Evolutionary conservation across 1,284 basidiomycete genomes (phyloP).

Genomic region (Puccinia horiana): DNA sequence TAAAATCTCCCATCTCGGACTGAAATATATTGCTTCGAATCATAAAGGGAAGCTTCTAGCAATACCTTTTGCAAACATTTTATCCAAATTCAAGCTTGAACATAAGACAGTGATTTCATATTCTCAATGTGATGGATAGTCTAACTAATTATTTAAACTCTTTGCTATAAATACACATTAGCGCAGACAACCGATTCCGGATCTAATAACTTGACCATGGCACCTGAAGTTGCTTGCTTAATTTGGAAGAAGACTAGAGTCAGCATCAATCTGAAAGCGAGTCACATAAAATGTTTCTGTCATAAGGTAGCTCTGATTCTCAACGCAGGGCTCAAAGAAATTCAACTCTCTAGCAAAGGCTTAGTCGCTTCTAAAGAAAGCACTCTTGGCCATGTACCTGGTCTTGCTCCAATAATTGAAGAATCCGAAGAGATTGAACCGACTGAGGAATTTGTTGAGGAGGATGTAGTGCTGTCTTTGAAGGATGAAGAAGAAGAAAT

Average conservation of each 20-base stretch:
- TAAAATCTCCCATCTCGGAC: background rate
- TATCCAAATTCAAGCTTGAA: constrained; percentile 4
- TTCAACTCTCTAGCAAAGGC: background rate
- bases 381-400: background rate
- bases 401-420: background rate
- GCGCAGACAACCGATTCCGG: constrained; percentile 14
- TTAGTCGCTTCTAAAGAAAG: background rate
- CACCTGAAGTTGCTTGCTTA: background rate
- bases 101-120: constrained; percentile 5
- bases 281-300: background rate
- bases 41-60: constrained; percentile 28
- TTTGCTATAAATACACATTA: background rate
- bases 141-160: too few species aligned
- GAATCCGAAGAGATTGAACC: background rate
- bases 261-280: background rate
- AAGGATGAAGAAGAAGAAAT: too few species aligned
- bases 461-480: too few species aligned
- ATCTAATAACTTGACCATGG: constrained; percentile 20
- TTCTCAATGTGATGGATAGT: too few species aligned
- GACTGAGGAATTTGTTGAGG: too few species aligned
- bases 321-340: constrained; percentile 12
- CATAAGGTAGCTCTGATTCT: constrained; percentile 15
- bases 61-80: constrained; percentile 15
- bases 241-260: constrained; percentile 1
- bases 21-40: constrained; percentile 12